These are phyloP conservation scores for Saccharomycopsis javanensis DNA, from an alignment of 805 yeast genomes.

Conservation along the genomic window DNA sequence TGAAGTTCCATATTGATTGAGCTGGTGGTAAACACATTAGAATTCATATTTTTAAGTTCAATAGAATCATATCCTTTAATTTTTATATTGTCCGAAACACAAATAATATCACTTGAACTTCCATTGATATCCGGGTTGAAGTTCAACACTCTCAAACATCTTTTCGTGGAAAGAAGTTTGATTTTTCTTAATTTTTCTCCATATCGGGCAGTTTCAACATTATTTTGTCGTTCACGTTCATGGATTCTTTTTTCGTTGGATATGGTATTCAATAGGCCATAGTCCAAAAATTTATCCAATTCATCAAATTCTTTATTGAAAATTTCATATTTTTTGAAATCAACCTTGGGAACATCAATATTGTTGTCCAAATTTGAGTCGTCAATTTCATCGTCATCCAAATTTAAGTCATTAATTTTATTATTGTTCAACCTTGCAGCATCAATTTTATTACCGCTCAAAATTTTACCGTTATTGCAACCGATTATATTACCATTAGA, in stretches of 20 bases:
- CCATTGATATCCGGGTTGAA: not conserved
- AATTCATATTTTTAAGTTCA: not conserved
- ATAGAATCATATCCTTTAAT: not conserved
- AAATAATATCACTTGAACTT: not conserved
- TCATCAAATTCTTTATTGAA: not conserved
- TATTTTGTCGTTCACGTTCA: constrained; percentile 1
- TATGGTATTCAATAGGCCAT: constrained; percentile 6
- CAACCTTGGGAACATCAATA: not conserved
- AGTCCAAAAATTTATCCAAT: constrained; percentile 3
- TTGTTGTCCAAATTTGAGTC: not conserved
- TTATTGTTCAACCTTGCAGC: too few relatives aligned
- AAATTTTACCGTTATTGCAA: not conserved
- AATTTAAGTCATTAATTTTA: too few relatives aligned
- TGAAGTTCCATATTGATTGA: not conserved
- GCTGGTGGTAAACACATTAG: not conserved
- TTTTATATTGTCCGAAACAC: not conserved
- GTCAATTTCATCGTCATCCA: not conserved
- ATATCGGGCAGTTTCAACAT: not conserved
- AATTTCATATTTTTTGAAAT: not conserved
- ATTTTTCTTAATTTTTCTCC: not conserved
- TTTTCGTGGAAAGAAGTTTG: not conserved
- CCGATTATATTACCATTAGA: not conserved
- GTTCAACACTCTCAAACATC: not conserved
- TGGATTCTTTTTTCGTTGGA: constrained; percentile 4
- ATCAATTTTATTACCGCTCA: too few relatives aligned